These are phyloP conservation scores for Meira nashicola DNA, from an alignment of 1,284 basidiomycete genomes.

Conservation along the genomic window DNA sequence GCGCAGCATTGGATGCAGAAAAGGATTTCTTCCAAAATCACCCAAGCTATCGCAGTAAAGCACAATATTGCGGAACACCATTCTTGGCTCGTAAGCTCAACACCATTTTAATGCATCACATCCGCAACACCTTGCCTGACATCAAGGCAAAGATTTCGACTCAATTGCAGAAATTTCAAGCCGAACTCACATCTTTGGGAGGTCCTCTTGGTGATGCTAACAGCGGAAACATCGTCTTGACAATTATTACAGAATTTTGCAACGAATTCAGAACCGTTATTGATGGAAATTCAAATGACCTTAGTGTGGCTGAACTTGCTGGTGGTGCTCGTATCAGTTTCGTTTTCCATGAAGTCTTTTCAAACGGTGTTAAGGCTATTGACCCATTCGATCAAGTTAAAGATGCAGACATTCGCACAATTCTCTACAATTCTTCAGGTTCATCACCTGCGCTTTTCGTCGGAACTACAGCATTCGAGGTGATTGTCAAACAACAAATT, in stretches of 20 bases:
- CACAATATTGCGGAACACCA: conserved; percentile 93
- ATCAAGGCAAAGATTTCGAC: conserved; percentile 88
- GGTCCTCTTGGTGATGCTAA: conserved; percentile 78
- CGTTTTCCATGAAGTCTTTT: conserved; percentile 96
- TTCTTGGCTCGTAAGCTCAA: conserved; percentile 96
- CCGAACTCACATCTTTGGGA: conserved; percentile 78
- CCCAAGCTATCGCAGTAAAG: conserved; percentile 82
- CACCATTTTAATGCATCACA: conserved; percentile 97
- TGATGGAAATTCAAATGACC: conserved; percentile 92
- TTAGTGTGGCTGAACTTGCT: conserved; percentile 87
- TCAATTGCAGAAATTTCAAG: conserved; percentile 78
- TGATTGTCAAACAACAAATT: conserved; percentile 98
- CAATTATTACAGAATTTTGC: conserved; percentile 95
- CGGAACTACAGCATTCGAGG: conserved; percentile 90
- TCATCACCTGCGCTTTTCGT: conserved; percentile 94
- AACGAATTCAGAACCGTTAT: conserved; percentile 92
- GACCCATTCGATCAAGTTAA: conserved; percentile 98
- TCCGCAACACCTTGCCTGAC: conserved; percentile 89
- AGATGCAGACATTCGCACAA: conserved; percentile 91
- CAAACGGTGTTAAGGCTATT: conserved; percentile 87
- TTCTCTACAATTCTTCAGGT: conserved; percentile 95
- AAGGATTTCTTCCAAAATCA: conserved; percentile 90
- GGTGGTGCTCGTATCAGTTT: conserved; percentile 97
- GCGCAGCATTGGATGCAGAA: conserved; percentile 78
- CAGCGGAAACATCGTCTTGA: conserved; percentile 79